Conservation (phyloP, 768 basidiomycete species). For the Pisolithus albus region DNA sequence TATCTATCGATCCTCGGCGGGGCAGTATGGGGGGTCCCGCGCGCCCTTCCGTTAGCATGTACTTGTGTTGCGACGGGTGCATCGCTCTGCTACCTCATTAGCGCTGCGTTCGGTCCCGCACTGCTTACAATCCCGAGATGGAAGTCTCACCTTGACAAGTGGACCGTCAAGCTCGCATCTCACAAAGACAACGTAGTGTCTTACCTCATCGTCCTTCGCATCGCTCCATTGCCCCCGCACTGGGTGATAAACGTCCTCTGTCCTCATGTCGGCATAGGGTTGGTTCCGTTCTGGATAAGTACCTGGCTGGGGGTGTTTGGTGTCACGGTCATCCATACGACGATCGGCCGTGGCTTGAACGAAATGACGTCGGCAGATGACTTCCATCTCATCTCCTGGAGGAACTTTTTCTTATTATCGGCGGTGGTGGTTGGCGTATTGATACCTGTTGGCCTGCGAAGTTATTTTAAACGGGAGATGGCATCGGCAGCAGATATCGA, state of each 20-base stretch:
- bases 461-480: slow-evolving; percentile 68
- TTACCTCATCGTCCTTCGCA: slow-evolving; percentile 90
- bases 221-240: slow-evolving; percentile 91
- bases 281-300: slow-evolving; percentile 82
- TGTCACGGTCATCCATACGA: slow-evolving; percentile 89
- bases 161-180: slow-evolving; percentile 69
- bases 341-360: slow-evolving; percentile 88
- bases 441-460: slow-evolving; percentile 85
- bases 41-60: slow-evolving; percentile 86
- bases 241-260: slow-evolving; percentile 94
- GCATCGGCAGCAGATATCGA: slow-evolving; percentile 33
- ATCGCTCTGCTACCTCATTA: slow-evolving; percentile 87
- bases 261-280: slow-evolving; percentile 84
- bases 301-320: slow-evolving; percentile 90
- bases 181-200: slow-evolving; percentile 84
- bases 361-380: slow-evolving; percentile 93
- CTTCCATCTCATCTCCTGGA: slow-evolving; percentile 89
- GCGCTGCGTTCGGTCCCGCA: slow-evolving; percentile 87
- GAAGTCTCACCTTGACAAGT: slow-evolving; percentile 74
- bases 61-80: slow-evolving; percentile 89
- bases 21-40: slow-evolving; percentile 86
- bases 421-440: slow-evolving; percentile 88
- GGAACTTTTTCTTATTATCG: slow-evolving; percentile 78
- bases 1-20: slow-evolving; percentile 95
- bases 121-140: slow-evolving; percentile 82